phyloP scores from a whole-genome alignment of 192 early-diverging fungal genomes.

The Backusella mclennaniae region DNA sequence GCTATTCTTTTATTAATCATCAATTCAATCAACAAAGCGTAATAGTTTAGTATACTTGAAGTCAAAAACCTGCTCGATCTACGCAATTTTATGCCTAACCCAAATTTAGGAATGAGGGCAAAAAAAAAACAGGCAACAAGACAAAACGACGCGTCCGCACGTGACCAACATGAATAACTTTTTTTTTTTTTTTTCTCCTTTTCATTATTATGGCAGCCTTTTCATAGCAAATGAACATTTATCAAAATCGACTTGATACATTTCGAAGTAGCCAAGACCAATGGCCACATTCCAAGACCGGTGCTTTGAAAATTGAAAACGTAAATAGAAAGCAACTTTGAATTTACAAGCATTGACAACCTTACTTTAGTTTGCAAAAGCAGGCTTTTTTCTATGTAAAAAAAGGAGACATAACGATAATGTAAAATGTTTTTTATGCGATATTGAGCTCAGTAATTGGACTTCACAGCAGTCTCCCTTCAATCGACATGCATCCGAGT shows the following conservation, averaged over 20 bases:
- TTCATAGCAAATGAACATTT: background rate
- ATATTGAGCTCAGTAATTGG: slow-evolving; percentile 15
- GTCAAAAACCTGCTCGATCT: background rate
- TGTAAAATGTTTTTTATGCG: slow-evolving; percentile 20
- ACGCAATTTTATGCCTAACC: background rate
- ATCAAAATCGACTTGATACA: slow-evolving; percentile 7
- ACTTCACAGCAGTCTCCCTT: background rate
- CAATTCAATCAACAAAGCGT: background rate
- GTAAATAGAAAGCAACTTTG: background rate
- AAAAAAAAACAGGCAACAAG: background rate
- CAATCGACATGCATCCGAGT: background rate
- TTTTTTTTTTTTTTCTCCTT: background rate
- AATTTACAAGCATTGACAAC: background rate
- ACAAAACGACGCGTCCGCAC: background rate
- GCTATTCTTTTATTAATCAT: background rate
- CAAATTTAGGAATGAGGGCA: background rate
- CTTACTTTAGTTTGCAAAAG: slow-evolving; percentile 8
- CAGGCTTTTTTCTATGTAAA: slow-evolving; percentile 14
- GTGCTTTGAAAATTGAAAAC: background rate
- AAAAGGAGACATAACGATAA: background rate
- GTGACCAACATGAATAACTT: background rate
- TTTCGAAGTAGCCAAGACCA: background rate
- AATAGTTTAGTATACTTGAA: no score
- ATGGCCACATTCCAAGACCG: background rate
- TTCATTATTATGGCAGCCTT: background rate